Conservation (phyloP, 768 basidiomycete species). For the Symmetrospora coprosmae region DNA sequence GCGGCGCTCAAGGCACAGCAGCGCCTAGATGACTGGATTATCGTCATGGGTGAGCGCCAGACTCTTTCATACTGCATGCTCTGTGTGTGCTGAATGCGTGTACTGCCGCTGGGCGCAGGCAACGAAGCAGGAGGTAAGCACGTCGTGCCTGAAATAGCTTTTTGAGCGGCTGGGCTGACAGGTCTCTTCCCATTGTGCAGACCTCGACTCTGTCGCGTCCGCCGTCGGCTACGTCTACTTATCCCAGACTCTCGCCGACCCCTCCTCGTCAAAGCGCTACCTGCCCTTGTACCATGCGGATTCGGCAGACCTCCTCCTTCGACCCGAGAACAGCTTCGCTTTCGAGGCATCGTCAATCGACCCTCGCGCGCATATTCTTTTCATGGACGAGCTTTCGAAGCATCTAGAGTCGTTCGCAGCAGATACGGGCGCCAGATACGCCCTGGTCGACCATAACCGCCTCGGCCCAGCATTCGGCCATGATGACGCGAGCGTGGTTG, state of each 20-base stretch:
- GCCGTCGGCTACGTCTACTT: slow-evolving; percentile 74
- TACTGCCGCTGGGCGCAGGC: slow-evolving; percentile 42
- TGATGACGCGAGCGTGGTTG: slow-evolving; percentile 45
- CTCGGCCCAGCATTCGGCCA: slow-evolving; percentile 39
- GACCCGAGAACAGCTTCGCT: slow-evolving; percentile 74
- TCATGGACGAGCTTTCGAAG: slow-evolving; percentile 50
- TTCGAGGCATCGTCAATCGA: slow-evolving; percentile 49
- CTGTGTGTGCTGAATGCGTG: too few relatives aligned
- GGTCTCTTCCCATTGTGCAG: slow-evolving; percentile 40
- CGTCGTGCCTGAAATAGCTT: neutral
- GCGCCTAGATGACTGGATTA: slow-evolving; percentile 51
- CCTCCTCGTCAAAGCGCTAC: slow-evolving; percentile 43
- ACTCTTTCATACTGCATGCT: neutral
- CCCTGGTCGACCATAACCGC: slow-evolving; percentile 81
- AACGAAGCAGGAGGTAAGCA: slow-evolving; percentile 84
- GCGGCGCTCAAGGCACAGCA: slow-evolving; percentile 44
- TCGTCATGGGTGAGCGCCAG: slow-evolving; percentile 47
- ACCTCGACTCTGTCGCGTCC: slow-evolving; percentile 78
- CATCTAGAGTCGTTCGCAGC: slow-evolving; percentile 36
- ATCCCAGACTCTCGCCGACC: neutral
- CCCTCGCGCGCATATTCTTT: slow-evolving; percentile 48
- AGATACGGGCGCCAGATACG: slow-evolving; percentile 45
- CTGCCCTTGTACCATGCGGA: slow-evolving; percentile 62
- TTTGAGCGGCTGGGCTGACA: neutral
- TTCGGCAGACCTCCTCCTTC: slow-evolving; percentile 55